Base-by-base conservation (phyloP, 352 stramenopile genomes). In the Phytophthora colocasiae region DNA sequence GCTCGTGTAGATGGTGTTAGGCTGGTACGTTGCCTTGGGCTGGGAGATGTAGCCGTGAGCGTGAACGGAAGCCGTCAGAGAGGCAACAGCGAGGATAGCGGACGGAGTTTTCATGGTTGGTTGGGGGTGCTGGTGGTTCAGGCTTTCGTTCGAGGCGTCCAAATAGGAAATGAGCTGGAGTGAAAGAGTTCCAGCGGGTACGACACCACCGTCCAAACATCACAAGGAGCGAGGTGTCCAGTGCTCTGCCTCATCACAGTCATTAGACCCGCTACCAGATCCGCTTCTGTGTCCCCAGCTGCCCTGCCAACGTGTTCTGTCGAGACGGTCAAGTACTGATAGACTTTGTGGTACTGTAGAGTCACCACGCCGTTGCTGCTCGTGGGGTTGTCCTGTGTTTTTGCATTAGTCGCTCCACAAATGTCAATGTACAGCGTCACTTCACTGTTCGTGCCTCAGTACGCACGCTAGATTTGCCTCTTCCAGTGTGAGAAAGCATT, bases 41-140 rank as follows among this genome's bases (percentile, higher is more conserved):
- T 63, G 27, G n/a, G 63, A 72, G 31, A 76, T 73, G 40, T 73
- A 76, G 32, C 68, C 68, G 57, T 73, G 63, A 8, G 41, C 63
- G 4, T 70, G 32, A 14, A 69, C 63, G 43, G 24, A 55, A 5
- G 45, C 56, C 2, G 32, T 27, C 11, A 69, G 31, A 15, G 63
- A 43, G 14, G 63, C 58, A 24, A 68, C 7, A 1, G 58, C 34
- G 19, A 71, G 34, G 40, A 66, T 39, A 40, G 4, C 62, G 10
- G 66, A 46, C 2, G 49, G 31, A 3, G 24, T n/a, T 26, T 62
- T 59, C 34, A 64, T 64, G 27, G 56, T 73, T 1, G 45, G 26
- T 47, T 55, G 40, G 4, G 15, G 14, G n/a, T 14, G 38, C n/a
- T 43, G 17, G 9, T 12, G 29, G 24, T 57, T n/a, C 17, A 26